phyloP scores from a whole-genome alignment of 176 grass and related monocot species.

The Puccinellia tenuiflora region DNA sequence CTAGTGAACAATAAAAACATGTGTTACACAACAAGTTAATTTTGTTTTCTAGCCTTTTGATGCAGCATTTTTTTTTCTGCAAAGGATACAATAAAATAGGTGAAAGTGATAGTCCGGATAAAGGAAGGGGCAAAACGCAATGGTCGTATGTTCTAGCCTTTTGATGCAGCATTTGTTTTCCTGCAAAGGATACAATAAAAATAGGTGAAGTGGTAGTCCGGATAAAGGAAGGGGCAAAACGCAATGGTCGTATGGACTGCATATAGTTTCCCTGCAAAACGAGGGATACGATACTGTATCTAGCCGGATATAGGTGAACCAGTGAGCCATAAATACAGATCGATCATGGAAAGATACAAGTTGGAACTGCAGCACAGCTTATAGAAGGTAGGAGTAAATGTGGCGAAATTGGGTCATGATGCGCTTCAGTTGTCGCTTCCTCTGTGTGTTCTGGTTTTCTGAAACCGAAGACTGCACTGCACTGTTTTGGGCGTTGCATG shows the following conservation, averaged over 20 bases:
- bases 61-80: not conserved
- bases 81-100: not conserved
- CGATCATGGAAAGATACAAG: not conserved
- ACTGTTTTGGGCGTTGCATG: not conserved
- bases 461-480: conserved; percentile 26
- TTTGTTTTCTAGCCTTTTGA: not conserved
- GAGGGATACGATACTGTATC: not conserved
- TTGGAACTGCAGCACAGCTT: not conserved
- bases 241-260: not conserved
- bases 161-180: not conserved
- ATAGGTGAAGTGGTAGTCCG: not conserved
- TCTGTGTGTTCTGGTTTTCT: conserved; percentile 12
- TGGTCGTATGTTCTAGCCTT: not conserved
- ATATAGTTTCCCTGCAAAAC: not conserved
- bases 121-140: conserved; percentile 10
- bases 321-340: not conserved
- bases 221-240: conserved; percentile 9
- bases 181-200: not conserved
- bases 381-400: conserved; percentile 29
- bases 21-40: not conserved
- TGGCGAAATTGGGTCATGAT: conserved; percentile 33
- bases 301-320: not conserved
- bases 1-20: not conserved
- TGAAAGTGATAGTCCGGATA: not conserved
- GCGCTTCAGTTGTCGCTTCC: not conserved